Base-by-base conservation (phyloP, 2,329 filamentous ascomycete species). In the Trichophyton benhamiae region DNA sequence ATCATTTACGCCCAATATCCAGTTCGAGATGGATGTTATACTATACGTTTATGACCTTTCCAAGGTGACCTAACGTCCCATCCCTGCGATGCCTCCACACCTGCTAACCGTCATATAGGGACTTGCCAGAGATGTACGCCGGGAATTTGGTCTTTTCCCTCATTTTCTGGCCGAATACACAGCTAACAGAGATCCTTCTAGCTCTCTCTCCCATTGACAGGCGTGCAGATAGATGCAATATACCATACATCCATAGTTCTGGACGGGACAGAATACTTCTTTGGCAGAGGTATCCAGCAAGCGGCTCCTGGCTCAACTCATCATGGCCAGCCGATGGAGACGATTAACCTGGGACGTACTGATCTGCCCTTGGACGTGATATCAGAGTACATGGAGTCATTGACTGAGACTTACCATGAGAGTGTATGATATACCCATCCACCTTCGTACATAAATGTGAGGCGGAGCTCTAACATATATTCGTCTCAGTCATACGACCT, bases 221-320 rank as follows among this genome's bases (percentile, higher is more conserved):
- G 86, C 1, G 82, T 80, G 1, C 84, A 87, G 59, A 89, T 96
- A 58, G 92, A 97, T 73, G 94, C 94, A 60, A 84, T 99, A 60
- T 97, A 97, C 68, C 94, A 99, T 73, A 97, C 94, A 0, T 89
- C 91, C 0, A 85, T 99, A 60, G 87, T 96, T 48, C 79, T 97
- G 44, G 83, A 85, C 59, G 86, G 86, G n/a, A 82, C 87, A 58
- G 94, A 99, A 75, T 96, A 95, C 73, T 85, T 92, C 68, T 97
- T 91, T 67, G 92, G 95, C 63, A 86, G 88, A 61, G 90, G 90
- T 61, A 87, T 97, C 59, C 88, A 95, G 68, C 85, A 86, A 60
- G 90, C 92, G 63, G 76, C 78, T 8, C 89, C 94, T 0, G 91
- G 91, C 0, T 81, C 83, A 9, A 96, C 91, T 1, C 92, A 97